These are phyloP conservation scores for Pedinophyceae sp. DNA, from an alignment of 139 green algal genomes.

Conservation along the genomic window DNA sequence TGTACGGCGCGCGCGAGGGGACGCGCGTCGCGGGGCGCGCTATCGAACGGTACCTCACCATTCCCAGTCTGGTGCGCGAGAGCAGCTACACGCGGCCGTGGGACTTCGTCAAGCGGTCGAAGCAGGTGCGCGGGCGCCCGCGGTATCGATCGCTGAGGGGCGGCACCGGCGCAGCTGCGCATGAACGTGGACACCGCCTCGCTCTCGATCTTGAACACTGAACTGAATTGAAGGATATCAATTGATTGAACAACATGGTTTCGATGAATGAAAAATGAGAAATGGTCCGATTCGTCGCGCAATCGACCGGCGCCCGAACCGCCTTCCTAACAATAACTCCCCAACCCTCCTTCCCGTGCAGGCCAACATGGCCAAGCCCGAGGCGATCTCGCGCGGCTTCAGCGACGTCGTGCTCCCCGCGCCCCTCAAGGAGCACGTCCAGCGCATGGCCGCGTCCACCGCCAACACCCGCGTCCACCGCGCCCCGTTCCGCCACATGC, in stretches of 20 bases:
- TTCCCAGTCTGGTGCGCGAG: slow-evolving; percentile 49
- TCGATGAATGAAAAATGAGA: too few relatives aligned
- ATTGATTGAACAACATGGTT: neutral
- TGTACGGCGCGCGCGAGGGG: slow-evolving; percentile 39
- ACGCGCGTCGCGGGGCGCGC: slow-evolving; percentile 47
- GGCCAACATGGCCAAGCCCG: neutral
- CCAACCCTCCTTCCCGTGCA: too few relatives aligned
- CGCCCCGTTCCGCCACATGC: slow-evolving; percentile 91
- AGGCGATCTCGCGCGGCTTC: slow-evolving; percentile 35
- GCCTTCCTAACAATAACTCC: too few relatives aligned
- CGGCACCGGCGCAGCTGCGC: too few relatives aligned
- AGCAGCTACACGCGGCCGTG: neutral
- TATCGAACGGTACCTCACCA: slow-evolving; percentile 68
- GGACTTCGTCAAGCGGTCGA: too few relatives aligned
- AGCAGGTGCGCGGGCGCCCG: too few relatives aligned
- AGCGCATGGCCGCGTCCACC: slow-evolving; percentile 60
- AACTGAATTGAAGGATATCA: neutral
- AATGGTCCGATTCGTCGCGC: too few relatives aligned
- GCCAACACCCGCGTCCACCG: slow-evolving; percentile 82
- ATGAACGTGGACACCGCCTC: too few relatives aligned
- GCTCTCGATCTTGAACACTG: too few relatives aligned
- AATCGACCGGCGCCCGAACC: too few relatives aligned
- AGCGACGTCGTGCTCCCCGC: slow-evolving; percentile 73
- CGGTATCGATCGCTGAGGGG: too few relatives aligned
- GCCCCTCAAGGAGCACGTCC: slow-evolving; percentile 68